Conservation (phyloP, 1,284 basidiomycete genomes). For the Fomitopsis betulina region DNA sequence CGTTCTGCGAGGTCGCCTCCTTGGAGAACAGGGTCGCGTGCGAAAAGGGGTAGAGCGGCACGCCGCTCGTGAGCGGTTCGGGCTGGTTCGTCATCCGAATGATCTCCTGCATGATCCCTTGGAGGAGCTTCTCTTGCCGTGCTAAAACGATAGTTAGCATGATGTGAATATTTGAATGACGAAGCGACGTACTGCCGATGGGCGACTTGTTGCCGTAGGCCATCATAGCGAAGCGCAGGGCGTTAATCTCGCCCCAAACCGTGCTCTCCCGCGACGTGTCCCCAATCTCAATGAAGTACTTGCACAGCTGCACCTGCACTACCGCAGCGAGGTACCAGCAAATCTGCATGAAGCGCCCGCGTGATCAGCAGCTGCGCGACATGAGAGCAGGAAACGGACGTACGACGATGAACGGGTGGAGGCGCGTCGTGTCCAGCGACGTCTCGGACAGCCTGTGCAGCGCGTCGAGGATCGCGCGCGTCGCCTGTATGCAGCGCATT, state of each 20-base stretch:
- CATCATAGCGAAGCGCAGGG: slow-evolving; percentile 75
- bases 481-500: slow-evolving; percentile 65
- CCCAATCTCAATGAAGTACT: slow-evolving; percentile 73
- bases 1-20: slow-evolving; percentile 20
- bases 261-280: slow-evolving; percentile 66
- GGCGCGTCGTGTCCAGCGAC: slow-evolving; percentile 68
- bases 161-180: not conserved
- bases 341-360: slow-evolving; percentile 49
- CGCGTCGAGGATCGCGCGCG: slow-evolving; percentile 63
- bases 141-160: slow-evolving; percentile 33
- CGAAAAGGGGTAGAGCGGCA: slow-evolving; percentile 77
- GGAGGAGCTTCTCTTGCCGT: slow-evolving; percentile 75
- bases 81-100: slow-evolving; percentile 76
- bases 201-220: slow-evolving; percentile 72
- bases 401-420: slow-evolving; percentile 79
- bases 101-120: slow-evolving; percentile 79
- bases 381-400: slow-evolving; percentile 24
- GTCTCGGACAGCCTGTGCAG: slow-evolving; percentile 73
- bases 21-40: slow-evolving; percentile 56
- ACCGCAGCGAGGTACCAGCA: slow-evolving; percentile 86
- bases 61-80: slow-evolving; percentile 68
- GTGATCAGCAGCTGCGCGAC: slow-evolving; percentile 1
- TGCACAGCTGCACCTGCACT: slow-evolving; percentile 79
- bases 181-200: slow-evolving; percentile 63
- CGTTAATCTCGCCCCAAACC: slow-evolving; percentile 81